Conservation (phyloP, 768 basidiomycete genomes). For the Leucosporidium scottii region DNA sequence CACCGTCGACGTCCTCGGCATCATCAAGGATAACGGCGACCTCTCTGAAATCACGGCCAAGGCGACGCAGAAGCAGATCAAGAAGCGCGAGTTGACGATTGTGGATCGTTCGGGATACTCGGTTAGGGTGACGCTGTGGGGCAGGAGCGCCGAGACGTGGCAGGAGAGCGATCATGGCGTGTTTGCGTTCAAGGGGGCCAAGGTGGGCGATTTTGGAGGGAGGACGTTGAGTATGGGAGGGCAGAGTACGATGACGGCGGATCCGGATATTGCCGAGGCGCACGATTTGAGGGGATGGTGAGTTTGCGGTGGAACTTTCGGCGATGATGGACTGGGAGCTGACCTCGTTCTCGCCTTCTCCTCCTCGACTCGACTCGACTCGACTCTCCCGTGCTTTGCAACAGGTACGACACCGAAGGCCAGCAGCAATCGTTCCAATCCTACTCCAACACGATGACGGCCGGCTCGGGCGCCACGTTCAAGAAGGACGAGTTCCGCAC, state of each 20-base stretch:
- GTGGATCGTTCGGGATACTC: conserved; percentile 75
- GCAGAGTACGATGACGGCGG: conserved; percentile 69
- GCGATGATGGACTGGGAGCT: neutral
- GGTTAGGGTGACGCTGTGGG: conserved; percentile 87
- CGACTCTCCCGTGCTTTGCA: no score
- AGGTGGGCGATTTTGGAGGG: conserved; percentile 85
- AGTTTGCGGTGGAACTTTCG: conserved; percentile 16
- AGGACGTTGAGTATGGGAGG: conserved; percentile 77
- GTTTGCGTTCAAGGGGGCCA: conserved; percentile 87
- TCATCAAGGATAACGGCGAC: conserved; percentile 71
- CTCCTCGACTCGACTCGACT: neutral
- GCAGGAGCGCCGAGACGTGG: conserved; percentile 74
- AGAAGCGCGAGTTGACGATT: conserved; percentile 80
- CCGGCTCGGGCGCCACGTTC: conserved; percentile 49
- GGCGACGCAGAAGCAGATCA: conserved; percentile 65
- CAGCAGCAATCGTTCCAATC: conserved; percentile 60
- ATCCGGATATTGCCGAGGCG: conserved; percentile 87
- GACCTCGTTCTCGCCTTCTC: neutral
- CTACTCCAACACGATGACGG: conserved; percentile 49
- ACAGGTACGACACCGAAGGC: conserved; percentile 64
- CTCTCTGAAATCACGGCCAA: conserved; percentile 68
- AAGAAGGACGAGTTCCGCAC: conserved; percentile 66
- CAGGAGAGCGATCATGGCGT: conserved; percentile 46
- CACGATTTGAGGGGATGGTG: conserved; percentile 80
- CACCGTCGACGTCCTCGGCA: conserved; percentile 73